Conservation (phyloP, 2,329 filamentous ascomycete genomes). For the Phialophora tarda region DNA sequence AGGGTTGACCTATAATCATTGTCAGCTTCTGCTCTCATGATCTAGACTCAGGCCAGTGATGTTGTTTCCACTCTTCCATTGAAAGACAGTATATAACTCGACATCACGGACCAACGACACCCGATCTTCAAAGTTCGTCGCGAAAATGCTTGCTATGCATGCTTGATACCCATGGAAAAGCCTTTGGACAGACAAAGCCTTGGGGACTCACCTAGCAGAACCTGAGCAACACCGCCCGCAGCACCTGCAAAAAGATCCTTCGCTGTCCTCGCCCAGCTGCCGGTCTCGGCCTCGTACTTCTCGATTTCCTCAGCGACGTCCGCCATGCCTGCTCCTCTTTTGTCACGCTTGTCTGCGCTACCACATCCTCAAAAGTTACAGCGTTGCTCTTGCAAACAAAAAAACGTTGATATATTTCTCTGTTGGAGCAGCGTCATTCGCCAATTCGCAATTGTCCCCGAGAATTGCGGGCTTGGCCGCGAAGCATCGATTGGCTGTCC, state of each 20-base stretch:
- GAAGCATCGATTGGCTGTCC: conserved; percentile 7
- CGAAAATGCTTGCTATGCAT: background rate
- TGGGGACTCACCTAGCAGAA: conserved; percentile 76
- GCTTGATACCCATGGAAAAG: background rate
- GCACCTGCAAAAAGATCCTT: conserved; percentile 94
- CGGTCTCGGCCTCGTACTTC: conserved; percentile 42
- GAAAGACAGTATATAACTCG: background rate
- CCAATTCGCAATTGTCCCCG: conserved; percentile 4
- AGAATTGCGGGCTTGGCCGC: conserved; percentile 12
- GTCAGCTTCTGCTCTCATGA: background rate
- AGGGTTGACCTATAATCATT: conserved; percentile 63
- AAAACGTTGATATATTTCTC: conserved; percentile 2
- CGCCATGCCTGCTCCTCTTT: conserved; percentile 25
- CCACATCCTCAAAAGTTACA: conserved; percentile 8
- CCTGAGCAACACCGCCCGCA: conserved; percentile 89
- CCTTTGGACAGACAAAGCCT: background rate
- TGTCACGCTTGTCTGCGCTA: conserved; percentile 3
- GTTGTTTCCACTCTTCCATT: background rate
- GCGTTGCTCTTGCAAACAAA: background rate
- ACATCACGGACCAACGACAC: background rate
- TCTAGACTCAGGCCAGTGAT: background rate
- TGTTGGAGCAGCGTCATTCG: conserved; percentile 8
- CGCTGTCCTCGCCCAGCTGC: conserved; percentile 63
- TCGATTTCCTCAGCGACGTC: conserved; percentile 30
- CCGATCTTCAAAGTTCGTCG: background rate